These are phyloP conservation scores for Eruca vesicaria DNA, from an alignment of 441 rosid species.

Conservation along the genomic window DNA sequence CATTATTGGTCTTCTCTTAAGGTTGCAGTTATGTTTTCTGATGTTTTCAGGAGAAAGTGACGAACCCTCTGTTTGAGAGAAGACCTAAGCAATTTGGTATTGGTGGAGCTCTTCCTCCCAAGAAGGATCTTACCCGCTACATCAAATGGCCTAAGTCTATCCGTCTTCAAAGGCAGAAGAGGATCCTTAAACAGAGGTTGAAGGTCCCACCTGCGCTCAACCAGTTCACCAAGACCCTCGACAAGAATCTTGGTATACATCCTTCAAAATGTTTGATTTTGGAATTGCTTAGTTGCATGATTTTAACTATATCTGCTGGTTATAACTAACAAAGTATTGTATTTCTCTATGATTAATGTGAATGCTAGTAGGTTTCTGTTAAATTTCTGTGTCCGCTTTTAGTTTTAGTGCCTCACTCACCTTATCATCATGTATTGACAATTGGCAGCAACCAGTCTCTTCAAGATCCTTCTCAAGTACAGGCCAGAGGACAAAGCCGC, in stretches of 20 bases:
- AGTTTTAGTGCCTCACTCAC: neutral
- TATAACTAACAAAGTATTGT: neutral
- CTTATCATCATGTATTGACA: neutral
- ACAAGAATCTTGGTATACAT: conserved; percentile 94
- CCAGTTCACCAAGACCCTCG: conserved; percentile 91
- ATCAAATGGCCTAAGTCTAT: conserved; percentile 86
- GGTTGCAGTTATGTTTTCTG: neutral
- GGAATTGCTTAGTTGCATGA: no score
- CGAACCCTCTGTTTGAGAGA: conserved; percentile 84
- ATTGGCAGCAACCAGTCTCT: conserved; percentile 59
- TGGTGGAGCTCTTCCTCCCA: conserved; percentile 88
- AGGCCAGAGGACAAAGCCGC: conserved; percentile 91
- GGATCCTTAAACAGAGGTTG: conserved; percentile 84
- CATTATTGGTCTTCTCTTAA: neutral
- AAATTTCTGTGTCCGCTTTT: neutral
- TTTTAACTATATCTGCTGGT: no score
- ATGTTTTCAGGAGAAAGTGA: conserved; percentile 62
- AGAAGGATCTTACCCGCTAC: conserved; percentile 71
- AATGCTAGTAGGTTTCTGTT: neutral
- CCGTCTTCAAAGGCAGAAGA: conserved; percentile 83
- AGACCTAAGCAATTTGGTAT: conserved; percentile 88
- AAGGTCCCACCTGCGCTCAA: conserved; percentile 92
- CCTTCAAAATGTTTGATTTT: neutral
- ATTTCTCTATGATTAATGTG: neutral
- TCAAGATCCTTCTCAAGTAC: conserved; percentile 80